A percentile compares a stretch with the other conserved stretches of the same genome.
Conservation (phyloP, 2,329 filamentous ascomycete species). For the Aspergillus neoniger region DNA sequence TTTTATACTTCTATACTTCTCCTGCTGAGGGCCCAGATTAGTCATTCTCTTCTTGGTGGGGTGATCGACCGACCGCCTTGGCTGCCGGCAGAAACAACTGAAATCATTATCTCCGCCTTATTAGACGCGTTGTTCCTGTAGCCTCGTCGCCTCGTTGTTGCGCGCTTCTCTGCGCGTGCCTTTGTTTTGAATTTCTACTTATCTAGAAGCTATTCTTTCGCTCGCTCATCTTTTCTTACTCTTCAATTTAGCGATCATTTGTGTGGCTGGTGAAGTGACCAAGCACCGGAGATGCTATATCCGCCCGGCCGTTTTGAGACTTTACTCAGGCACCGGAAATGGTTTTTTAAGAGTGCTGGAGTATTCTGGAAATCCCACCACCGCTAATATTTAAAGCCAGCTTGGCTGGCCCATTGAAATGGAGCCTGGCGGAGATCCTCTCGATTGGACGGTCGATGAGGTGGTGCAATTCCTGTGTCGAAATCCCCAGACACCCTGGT, state of each 20-base stretch:
- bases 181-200: not conserved
- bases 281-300: not conserved
- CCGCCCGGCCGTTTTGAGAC: not conserved
- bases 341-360: not conserved
- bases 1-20: too few relatives aligned
- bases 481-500: slow-evolving; percentile 48
- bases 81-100: not conserved
- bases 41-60: not conserved
- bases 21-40: too few relatives aligned
- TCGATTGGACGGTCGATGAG: slow-evolving; percentile 68
- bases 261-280: not conserved
- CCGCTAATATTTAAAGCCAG: not conserved
- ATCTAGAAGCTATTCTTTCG: not conserved
- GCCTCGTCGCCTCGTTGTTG: not conserved
- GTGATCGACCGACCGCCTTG: not conserved
- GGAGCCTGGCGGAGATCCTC: slow-evolving; percentile 62
- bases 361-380: not conserved
- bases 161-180: not conserved
- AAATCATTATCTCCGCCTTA: not conserved
- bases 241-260: not conserved
- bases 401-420: slow-evolving; percentile 21
- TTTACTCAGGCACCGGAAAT: not conserved
- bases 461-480: slow-evolving; percentile 68
- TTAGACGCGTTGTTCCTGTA: not conserved
- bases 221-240: not conserved